Conservation (phyloP, 768 basidiomycete genomes). For the Phlebiopsis flavidoalba region DNA sequence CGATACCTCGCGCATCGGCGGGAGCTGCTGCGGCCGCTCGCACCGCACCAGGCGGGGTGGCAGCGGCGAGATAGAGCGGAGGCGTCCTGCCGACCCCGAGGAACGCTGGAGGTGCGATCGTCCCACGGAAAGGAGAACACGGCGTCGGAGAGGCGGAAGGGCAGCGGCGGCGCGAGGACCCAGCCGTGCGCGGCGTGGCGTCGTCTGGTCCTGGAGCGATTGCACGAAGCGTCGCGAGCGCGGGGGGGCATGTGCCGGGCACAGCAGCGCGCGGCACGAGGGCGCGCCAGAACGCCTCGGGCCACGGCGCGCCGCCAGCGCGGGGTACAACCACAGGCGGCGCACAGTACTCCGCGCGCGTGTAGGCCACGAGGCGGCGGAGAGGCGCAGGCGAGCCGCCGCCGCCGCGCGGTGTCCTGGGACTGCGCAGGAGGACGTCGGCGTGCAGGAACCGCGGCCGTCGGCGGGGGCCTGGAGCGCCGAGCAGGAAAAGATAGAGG, state of each 20-base stretch:
- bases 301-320: not conserved
- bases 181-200: constrained; percentile 32
- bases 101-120: constrained; percentile 39
- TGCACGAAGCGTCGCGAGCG: too few species aligned
- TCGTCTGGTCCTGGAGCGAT: too few species aligned
- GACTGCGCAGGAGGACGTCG: constrained; percentile 33
- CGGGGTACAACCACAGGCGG: constrained; percentile 34
- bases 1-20: constrained; percentile 9
- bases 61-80: constrained; percentile 30
- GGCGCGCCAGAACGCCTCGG: constrained; percentile 40
- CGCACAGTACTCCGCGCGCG: constrained; percentile 37
- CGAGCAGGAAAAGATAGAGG: too few species aligned
- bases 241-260: constrained; percentile 34
- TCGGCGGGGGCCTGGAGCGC: constrained; percentile 46
- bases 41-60: not conserved
- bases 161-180: constrained; percentile 38
- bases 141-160: constrained; percentile 45
- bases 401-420: too few species aligned
- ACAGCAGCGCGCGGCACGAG: constrained; percentile 40
- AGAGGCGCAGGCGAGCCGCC: too few species aligned
- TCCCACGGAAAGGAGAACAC: constrained; percentile 49
- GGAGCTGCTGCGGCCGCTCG: not conserved
- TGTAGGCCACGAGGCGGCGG: constrained; percentile 30
- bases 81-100: constrained; percentile 39
- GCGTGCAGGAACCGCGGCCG: constrained; percentile 41